Evolutionary conservation across 306 rosid species (phyloP), one percentile per base, ranked within the genome.

Genomic region (Trichosanthes truncata): DNA sequence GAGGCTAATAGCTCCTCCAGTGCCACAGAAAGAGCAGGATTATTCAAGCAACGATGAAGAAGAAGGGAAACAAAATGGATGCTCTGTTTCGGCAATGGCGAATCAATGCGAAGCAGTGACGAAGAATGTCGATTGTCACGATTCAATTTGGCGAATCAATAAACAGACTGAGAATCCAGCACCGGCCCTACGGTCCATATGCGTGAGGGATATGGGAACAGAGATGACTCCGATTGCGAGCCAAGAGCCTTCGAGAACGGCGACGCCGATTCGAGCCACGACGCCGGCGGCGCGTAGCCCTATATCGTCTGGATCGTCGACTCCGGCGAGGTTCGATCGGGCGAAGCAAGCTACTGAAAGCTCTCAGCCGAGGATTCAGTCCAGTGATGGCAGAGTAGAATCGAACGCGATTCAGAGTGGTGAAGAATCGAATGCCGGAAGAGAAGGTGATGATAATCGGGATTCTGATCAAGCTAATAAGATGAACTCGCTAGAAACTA

Each of bases 191-290:
- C 85, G 93, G 81, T 88, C 98, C 11, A 59, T 95, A 79, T 91
- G 96, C 80, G 89, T 95, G 46, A 87, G 97, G 82, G 97, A 94
- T 79, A 92, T 91, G 98, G 98, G 97, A 5, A 95, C 98, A 17
- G 97, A 95, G 80, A 95, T 95, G 98, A 95, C 98, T 26, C 98
- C 97, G 6, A 87, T 89, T 84, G 96, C 97, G 4, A 92, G 97
- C 72, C 93, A 88, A 68, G 97, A 92, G 82, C 97, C 97, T 79
- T 94, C 98, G n/a, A 91, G 97, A 83, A 91, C 93, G 48, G 88
- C 89, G 36, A 94, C 98, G 3, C 98, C 98, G 9, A 81, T 92
- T 52, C 84, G 97, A 77, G 95, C 95, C 14, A 91, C 93, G 52
- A 91, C 97, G 69, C 97, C 93, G 3, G 90, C 80, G 21, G 59